Base-by-base conservation (phyloP, 371 early-diverging fungal species). In the Parasitella parasitica region DNA sequence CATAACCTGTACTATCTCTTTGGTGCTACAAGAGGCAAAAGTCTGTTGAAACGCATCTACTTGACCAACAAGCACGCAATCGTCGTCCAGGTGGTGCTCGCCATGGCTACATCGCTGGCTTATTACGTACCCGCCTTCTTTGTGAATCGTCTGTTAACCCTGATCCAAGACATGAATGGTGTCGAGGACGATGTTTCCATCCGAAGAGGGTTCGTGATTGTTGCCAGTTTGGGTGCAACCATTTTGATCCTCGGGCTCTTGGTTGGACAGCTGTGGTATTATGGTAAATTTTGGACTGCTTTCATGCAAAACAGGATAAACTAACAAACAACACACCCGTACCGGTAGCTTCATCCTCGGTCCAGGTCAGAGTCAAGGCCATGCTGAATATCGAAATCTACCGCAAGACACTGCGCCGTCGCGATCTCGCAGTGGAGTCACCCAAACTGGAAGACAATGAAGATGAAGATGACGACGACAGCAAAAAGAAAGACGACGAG, bases 341-440 rank as follows among this genome's bases (percentile, higher is more conserved):
- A 13, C 11, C 0, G 18, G 4, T 60, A 67, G 76, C 76, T 24
- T 63, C 69, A 22, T 76, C 67, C 0, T 70, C 71, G 32, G 63
- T 80, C 20, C 78, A 84, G 55, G 76, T 81, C 7, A 66, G 81
- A 6, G 59, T 82, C 56, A 81, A 76, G 62, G 75, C 77, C 3
- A 74, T 82, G 70, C 61, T 83, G 28, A 81, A 80, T 50, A 71
- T 85, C 4, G 86, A 86, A 59, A 78, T 86, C 15, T 86, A 86
- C 46, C 76, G 79, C 56, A 86, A 86, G 57, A 83, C 85, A 0
- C 62, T 86, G 6, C 81, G 78, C 37, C 78, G 83, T 82, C 34
- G 75, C 92, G 48, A 85, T 86, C 61, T 43, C 22, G 43, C 20
- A 9, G 46, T 24, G 8, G 8, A 11, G 9, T 22, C 46, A 12